Conservation (phyloP, 345 rosid species). For the Rhodamnia argentea region DNA sequence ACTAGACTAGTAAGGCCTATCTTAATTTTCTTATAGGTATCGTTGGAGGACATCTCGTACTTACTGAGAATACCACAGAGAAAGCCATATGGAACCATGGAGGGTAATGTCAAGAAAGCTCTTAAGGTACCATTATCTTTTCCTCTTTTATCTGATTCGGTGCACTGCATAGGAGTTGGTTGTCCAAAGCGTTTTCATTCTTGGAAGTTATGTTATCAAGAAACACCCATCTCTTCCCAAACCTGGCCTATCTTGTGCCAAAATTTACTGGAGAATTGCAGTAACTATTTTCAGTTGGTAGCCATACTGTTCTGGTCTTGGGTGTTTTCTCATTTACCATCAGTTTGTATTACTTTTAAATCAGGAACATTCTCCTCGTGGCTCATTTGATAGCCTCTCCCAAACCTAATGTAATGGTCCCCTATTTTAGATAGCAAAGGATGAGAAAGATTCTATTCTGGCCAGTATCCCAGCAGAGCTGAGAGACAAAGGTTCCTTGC, state of each 20-base stretch:
- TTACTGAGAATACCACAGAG: slow-evolving; percentile 92
- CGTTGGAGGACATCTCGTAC: slow-evolving; percentile 85
- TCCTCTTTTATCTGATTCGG: background rate
- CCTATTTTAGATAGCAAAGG: slow-evolving; percentile 54
- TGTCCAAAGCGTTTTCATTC: background rate
- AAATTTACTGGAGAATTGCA: background rate
- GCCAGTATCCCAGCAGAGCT: slow-evolving; percentile 67
- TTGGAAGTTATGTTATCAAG: background rate
- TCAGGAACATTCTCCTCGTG: background rate
- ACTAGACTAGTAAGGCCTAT: background rate
- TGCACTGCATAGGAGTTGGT: background rate
- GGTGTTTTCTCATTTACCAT: background rate
- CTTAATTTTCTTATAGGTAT: slow-evolving; percentile 33
- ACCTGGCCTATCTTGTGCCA: background rate
- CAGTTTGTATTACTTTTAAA: background rate
- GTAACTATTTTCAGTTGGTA: background rate
- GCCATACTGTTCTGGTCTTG: background rate
- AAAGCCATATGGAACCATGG: slow-evolving; percentile 96
- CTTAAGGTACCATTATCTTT: slow-evolving; percentile 35
- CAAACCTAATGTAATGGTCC: background rate
- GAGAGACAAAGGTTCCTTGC: slow-evolving; percentile 55
- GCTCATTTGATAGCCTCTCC: background rate
- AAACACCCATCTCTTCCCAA: background rate
- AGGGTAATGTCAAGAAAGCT: slow-evolving; percentile 89
- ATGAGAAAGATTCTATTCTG: slow-evolving; percentile 63